Conservation (phyloP, 164 flowering plant genomes). For the Piper longum region DNA sequence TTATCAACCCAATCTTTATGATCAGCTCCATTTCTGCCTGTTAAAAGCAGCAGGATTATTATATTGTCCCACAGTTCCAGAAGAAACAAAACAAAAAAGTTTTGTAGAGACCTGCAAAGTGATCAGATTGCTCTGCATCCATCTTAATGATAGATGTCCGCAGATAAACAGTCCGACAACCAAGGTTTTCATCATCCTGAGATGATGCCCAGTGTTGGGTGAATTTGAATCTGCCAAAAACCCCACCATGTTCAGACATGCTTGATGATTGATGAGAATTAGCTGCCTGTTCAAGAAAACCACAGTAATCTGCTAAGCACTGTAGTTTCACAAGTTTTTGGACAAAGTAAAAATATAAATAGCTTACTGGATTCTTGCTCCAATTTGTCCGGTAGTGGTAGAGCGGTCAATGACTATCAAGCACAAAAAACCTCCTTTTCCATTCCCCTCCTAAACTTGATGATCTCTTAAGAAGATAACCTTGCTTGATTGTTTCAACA, state of each 20-base stretch:
- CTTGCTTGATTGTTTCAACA: conserved; percentile 76
- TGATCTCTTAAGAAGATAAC: conserved; percentile 66
- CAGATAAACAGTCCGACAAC: conserved; percentile 60
- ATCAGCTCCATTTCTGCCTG: conserved; percentile 94
- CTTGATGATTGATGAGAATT: conserved; percentile 32
- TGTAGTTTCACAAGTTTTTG: background rate
- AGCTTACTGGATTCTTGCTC: conserved; percentile 33
- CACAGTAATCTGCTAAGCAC: background rate
- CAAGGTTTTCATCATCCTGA: conserved; percentile 34
- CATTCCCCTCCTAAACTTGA: conserved; percentile 73
- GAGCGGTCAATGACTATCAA: conserved; percentile 68
- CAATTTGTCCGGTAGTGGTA: conserved; percentile 55
- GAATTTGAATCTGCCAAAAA: conserved; percentile 76
- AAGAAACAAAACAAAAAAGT: background rate
- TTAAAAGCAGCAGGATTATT: conserved; percentile 4
- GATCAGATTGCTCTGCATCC: conserved; percentile 82
- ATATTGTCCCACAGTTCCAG: background rate
- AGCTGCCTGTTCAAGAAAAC: conserved; percentile 28
- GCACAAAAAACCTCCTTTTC: conserved; percentile 90
- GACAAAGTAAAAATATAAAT: background rate
- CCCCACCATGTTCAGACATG: conserved; percentile 40
- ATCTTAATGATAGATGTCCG: conserved; percentile 66
- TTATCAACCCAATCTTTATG: conserved; percentile 85
- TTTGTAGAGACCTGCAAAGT: conserved; percentile 56
- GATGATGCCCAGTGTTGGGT: conserved; percentile 45